phyloP scores from a whole-genome alignment of 345 rosid species.

The Raphanus sativus region DNA sequence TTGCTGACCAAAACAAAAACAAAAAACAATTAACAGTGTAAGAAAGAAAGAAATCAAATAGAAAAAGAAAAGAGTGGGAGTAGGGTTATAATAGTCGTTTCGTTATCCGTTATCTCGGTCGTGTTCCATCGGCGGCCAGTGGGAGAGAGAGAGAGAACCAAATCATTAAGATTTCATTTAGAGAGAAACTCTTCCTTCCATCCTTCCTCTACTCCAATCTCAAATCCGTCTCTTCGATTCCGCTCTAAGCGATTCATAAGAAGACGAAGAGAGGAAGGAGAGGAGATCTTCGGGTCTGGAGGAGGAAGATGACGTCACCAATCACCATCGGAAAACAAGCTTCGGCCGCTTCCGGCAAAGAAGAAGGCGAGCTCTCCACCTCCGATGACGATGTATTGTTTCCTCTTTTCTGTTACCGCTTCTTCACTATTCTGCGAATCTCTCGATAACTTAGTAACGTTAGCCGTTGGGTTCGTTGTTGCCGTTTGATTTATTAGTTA shows the following conservation, averaged over 20 bases:
- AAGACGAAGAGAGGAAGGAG: too few species aligned
- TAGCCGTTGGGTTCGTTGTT: not conserved
- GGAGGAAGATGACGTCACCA: constrained; percentile 12
- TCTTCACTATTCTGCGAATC: too few species aligned
- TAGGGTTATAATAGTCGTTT: constrained; percentile 27
- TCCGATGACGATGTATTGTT: constrained; percentile 57
- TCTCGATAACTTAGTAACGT: too few species aligned
- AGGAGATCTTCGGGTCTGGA: too few species aligned
- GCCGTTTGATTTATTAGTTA: not conserved
- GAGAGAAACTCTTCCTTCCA: not conserved
- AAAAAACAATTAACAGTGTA: not conserved
- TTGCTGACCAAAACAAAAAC: not conserved
- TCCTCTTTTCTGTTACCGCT: not conserved
- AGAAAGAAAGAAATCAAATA: not conserved
- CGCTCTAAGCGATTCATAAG: too few species aligned
- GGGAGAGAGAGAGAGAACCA: not conserved
- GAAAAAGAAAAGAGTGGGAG: not conserved
- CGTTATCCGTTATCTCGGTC: not conserved
- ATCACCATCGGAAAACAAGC: constrained; percentile 20
- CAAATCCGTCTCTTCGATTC: not conserved
- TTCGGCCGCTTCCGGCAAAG: constrained; percentile 38
- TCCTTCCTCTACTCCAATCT: not conserved
- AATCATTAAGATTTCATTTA: not conserved
- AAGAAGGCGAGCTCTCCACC: constrained; percentile 87
- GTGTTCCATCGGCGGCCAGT: constrained; percentile 25